phyloP scores from a whole-genome alignment of 208 protist genomes.

The Leishmania turanica region DNA sequence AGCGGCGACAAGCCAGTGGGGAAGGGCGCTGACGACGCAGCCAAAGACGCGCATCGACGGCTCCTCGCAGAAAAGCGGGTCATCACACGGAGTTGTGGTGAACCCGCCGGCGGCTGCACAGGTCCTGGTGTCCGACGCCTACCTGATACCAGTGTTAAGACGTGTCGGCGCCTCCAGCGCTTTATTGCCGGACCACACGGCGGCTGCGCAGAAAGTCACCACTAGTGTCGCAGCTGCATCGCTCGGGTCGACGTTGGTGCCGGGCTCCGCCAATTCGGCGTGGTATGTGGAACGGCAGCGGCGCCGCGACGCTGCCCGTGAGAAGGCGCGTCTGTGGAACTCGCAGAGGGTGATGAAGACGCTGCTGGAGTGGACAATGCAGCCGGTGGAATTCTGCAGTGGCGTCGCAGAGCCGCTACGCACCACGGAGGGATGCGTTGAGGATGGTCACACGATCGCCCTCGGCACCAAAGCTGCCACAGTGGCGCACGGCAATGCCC shows the following conservation, averaged over 20 bases:
- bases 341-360: conserved; percentile 78
- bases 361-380: conserved; percentile 70
- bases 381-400: conserved; percentile 4
- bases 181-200: not conserved
- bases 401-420: not conserved
- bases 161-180: conserved; percentile 1
- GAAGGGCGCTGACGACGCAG: not conserved
- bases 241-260: not conserved
- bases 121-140: conserved; percentile 20
- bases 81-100: not conserved
- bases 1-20: not conserved
- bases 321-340: conserved; percentile 54
- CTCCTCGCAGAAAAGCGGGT: not conserved
- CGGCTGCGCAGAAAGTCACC: not conserved
- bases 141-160: conserved; percentile 19
- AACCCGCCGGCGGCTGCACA: not conserved
- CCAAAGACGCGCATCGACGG: not conserved
- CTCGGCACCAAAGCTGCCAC: not conserved
- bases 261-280: not conserved
- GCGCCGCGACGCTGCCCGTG: conserved; percentile 39
- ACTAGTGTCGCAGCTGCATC: not conserved
- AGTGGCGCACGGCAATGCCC: not conserved
- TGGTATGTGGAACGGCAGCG: conserved; percentile 58
- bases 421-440: not conserved
- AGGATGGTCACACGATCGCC: not conserved